Percentiles rank a stretch among this genome's conserved stretches.
These are phyloP conservation scores for Phytophthora citrophthora DNA, from an alignment of 352 stramenopile species.

Conservation along the genomic window DNA sequence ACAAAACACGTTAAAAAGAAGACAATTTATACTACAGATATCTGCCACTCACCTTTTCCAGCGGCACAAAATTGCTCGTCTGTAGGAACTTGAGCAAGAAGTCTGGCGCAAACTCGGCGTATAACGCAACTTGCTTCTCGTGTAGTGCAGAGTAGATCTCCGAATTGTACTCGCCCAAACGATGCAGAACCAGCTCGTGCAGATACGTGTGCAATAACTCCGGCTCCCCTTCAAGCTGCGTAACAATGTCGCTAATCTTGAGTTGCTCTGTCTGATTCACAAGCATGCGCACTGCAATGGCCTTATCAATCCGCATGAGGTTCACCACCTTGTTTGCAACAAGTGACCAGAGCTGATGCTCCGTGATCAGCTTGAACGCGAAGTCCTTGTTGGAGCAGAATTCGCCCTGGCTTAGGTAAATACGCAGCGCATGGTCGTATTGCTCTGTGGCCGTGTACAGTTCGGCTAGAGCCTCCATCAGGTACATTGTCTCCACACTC, in stretches of 20 bases:
- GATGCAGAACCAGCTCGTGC: slow-evolving; percentile 77
- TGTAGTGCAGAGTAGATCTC: slow-evolving; percentile 78
- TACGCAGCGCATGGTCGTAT: slow-evolving; percentile 82
- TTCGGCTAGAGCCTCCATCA: slow-evolving; percentile 84
- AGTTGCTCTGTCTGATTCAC: slow-evolving; percentile 84
- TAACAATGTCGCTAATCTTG: slow-evolving; percentile 78
- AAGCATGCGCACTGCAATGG: slow-evolving; percentile 75
- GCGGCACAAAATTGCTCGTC: slow-evolving; percentile 80
- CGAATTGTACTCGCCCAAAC: slow-evolving; percentile 77
- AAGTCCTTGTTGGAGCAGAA: slow-evolving; percentile 89
- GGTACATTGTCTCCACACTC: slow-evolving; percentile 81
- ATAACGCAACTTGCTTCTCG: slow-evolving; percentile 77
- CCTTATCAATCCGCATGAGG: slow-evolving; percentile 79
- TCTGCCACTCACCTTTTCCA: slow-evolving; percentile 68
- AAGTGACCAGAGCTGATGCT: slow-evolving; percentile 82
- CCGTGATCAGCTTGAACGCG: slow-evolving; percentile 83
- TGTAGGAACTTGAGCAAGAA: slow-evolving; percentile 82
- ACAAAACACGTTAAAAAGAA: slow-evolving; percentile 2
- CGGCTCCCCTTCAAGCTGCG: slow-evolving; percentile 66
- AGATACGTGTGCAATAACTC: slow-evolving; percentile 79
- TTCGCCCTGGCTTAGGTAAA: slow-evolving; percentile 85
- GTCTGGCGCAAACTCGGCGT: slow-evolving; percentile 67
- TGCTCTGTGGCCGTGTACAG: slow-evolving; percentile 85
- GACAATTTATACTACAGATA: too few species aligned
- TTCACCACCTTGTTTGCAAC: slow-evolving; percentile 83